Percentiles rank a stretch among this genome's conserved stretches.
These are phyloP conservation scores for Jackrogersella multiformis DNA, from an alignment of 495 filamentous ascomycete genomes.

Conservation along the genomic window DNA sequence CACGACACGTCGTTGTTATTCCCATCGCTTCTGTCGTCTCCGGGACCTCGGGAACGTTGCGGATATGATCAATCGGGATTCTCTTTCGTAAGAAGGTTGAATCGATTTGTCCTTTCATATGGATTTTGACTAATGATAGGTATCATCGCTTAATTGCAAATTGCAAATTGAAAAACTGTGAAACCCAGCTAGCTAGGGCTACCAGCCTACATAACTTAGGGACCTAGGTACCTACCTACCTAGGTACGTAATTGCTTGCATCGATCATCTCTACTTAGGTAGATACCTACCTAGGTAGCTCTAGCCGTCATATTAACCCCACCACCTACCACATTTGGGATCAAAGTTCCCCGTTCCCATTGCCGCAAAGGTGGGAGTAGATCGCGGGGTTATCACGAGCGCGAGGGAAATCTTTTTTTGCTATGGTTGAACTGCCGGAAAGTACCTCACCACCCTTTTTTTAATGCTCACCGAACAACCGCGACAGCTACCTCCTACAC, in stretches of 20 bases:
- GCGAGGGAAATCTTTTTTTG: background rate
- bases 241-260: conserved; percentile 30
- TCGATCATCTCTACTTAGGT: conserved; percentile 22
- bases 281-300: too few species aligned
- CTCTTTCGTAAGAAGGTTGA: conserved; percentile 30
- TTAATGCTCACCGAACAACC: background rate
- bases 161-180: too few species aligned
- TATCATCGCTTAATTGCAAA: conserved; percentile 16
- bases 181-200: too few species aligned
- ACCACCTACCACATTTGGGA: conserved; percentile 32
- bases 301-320: conserved; percentile 21
- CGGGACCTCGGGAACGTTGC: conserved; percentile 6
- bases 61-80: conserved; percentile 20
- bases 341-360: conserved; percentile 2
- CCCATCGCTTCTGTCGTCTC: background rate
- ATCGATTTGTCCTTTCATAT: conserved; percentile 32
- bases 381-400: conserved; percentile 23
- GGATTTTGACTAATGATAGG: conserved; percentile 29
- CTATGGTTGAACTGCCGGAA: conserved; percentile 16
- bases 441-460: conserved; percentile 26
- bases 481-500: conserved; percentile 1
- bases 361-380: conserved; percentile 18
- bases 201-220: too few species aligned
- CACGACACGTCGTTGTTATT: background rate
- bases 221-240: too few species aligned